Evolutionary conservation across 768 basidiomycete species (phyloP), one percentile per base, ranked within the genome.

Genomic region (Russula lepida): DNA sequence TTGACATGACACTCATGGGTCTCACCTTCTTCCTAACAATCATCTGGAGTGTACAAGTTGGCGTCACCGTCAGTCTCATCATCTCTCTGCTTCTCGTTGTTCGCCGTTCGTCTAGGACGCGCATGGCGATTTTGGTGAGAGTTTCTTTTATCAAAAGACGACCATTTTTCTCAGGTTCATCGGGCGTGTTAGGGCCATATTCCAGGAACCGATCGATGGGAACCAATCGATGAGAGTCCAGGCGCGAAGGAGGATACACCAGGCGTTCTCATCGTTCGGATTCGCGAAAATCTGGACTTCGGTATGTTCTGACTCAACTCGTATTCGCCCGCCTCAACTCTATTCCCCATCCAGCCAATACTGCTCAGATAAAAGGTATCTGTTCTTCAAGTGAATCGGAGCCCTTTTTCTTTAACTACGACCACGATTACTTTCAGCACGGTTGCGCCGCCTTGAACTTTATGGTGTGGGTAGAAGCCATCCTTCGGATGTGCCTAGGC

Each of bases 241-340:
- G 90, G 92, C 57, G 88, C 84, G 0, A 82, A 85, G 66, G 92
- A 97, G 74, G 85, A 84, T 64, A 76, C 85, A 17, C 80, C 87
- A 5, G 93, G 94, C 0, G 85, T 85, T 28, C 75, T 99, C 49
- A 95, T 99, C 51, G 81, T 98, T 6, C 80, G 93, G 25, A 88
- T 99, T 56, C 77, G 92, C 32, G 95, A 98, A 74, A 89, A 84
- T 68, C 77, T 99, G 28, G 90, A 92, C 69, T 99, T 99, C 66
- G 91, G 89, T 90, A 63, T 6, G 83, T 73, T 32, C 41, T 2
- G 35, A 47, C 55, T 51, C 11, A 11, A n/a, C 9, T 12, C 6
- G 9, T 17, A 11, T n/a, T 25, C 15, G 19, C 46, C 12, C 47
- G 28, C 56, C 49, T 27, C 33, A 44, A 61, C 46, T 47, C 35